These are phyloP conservation scores for Mariannaea elegans DNA, from an alignment of 2,329 filamentous ascomycete genomes.

Conservation along the genomic window DNA sequence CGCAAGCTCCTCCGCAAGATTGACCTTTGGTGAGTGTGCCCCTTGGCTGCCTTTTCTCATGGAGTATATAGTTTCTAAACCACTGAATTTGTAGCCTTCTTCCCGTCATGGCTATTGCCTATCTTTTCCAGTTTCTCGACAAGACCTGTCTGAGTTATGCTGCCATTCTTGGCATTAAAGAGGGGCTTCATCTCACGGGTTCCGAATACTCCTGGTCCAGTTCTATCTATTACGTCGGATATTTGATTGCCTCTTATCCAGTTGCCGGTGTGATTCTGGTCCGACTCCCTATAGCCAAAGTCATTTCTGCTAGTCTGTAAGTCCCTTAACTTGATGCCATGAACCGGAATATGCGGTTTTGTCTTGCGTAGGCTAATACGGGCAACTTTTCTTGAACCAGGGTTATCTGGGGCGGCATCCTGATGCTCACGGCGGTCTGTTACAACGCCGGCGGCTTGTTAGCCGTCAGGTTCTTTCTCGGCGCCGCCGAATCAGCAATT, in stretches of 20 bases:
- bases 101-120: constrained; percentile 61
- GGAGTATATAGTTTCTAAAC: background rate
- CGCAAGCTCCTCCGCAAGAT: constrained; percentile 10
- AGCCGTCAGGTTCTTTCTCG: constrained; percentile 45
- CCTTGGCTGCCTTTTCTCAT: background rate
- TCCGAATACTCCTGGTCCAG: constrained; percentile 61
- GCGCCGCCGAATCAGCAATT: constrained; percentile 43
- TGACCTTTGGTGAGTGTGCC: constrained; percentile 3
- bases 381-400: constrained; percentile 8
- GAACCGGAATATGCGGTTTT: no score
- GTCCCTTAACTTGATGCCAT: background rate
- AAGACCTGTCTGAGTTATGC: constrained; percentile 64
- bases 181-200: constrained; percentile 56
- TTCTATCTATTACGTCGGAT: constrained; percentile 62
- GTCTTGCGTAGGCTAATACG: background rate
- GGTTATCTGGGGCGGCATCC: constrained; percentile 49
- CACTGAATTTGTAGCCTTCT: constrained; percentile 51
- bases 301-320: constrained; percentile 33
- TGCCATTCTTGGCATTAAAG: constrained; percentile 57
- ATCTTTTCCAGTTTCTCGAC: constrained; percentile 69
- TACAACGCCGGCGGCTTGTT: constrained; percentile 42
- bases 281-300: constrained; percentile 38
- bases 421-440: constrained; percentile 54
- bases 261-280: constrained; percentile 37
- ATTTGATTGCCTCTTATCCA: constrained; percentile 48